Evolutionary conservation across 2,329 filamentous ascomycete species (phyloP).

Genomic region (Biscogniauxia sp.): DNA sequence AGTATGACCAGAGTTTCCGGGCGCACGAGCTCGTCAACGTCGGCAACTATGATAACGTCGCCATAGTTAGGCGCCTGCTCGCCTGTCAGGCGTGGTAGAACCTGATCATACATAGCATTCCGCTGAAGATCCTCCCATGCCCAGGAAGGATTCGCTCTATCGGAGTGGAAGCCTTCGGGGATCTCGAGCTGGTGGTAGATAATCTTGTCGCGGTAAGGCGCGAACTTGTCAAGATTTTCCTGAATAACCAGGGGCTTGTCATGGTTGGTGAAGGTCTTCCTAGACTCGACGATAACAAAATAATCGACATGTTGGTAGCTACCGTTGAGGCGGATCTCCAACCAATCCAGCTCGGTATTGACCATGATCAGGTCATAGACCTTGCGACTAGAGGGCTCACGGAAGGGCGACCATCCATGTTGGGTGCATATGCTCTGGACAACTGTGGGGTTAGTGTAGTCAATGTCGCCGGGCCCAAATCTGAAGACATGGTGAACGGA

Average conservation of each 20-base stretch:
- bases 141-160: slow-evolving; percentile 39
- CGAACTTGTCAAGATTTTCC: slow-evolving; percentile 52
- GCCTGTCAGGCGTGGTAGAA: slow-evolving; percentile 47
- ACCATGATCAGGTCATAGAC: slow-evolving; percentile 63
- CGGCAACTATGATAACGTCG: slow-evolving; percentile 58
- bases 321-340: slow-evolving; percentile 61
- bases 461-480: slow-evolving; percentile 21
- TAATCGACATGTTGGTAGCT: slow-evolving; percentile 60
- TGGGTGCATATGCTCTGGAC: slow-evolving; percentile 32
- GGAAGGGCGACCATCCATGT: slow-evolving; percentile 39
- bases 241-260: slow-evolving; percentile 53
- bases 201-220: slow-evolving; percentile 56
- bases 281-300: slow-evolving; percentile 61
- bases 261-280: slow-evolving; percentile 55
- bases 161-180: slow-evolving; percentile 39
- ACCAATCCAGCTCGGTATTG: slow-evolving; percentile 63
- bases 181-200: slow-evolving; percentile 56
- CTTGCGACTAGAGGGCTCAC: slow-evolving; percentile 39
- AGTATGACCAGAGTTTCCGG: slow-evolving; percentile 48
- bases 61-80: slow-evolving; percentile 41
- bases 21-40: slow-evolving; percentile 59
- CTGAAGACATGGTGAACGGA: slow-evolving; percentile 26
- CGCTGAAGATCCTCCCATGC: slow-evolving; percentile 49
- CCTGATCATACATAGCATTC: slow-evolving; percentile 56
- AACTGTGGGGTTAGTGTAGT: slow-evolving; percentile 20